Evolutionary conservation across 805 yeast species (phyloP), one percentile per base, ranked within the genome.

Genomic region (Starmerella lactis-condensi): DNA sequence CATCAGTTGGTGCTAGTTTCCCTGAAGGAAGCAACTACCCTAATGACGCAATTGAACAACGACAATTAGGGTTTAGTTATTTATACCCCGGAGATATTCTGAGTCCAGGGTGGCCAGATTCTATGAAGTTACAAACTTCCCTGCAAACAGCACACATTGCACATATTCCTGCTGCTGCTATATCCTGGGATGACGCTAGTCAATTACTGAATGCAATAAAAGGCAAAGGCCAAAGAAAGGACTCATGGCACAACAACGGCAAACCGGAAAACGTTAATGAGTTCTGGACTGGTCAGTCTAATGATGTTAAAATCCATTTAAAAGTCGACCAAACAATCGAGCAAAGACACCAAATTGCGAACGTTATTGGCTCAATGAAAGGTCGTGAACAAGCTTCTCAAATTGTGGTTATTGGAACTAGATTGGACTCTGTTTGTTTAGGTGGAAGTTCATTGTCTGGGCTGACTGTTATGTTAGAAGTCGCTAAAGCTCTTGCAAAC

Each of bases 371-470:
- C 2, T 66, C 72, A 27, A 68, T 83, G 15, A 62, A 65, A 21
- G 95, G 95, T 9, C 57, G 72, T 28, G 95, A 85, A 47, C 93
- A 79, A 53, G 57, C 60, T 14, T 78, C 69, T 14, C 28, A 36
- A 12, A 79, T 78, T 0, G 54, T 85, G 4, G 59, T 83, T 2
- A 67, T 85, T 34, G 93, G 92, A 1, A 82, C 94, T 1, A 66
- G 75, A 4, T 59, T 94, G 41, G 94, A 82, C 47, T 60, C 92
- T 1, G 57, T 71, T 16, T 69, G 81, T 38, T 64, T 57, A 42
- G 95, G 94, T n/a, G 72, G 91, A 0, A 54, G 66, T 3, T 61
- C 67, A 21, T 67, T 69, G 40, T 71, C 91, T 3, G 91, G 93
- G 1, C 72, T 89, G 1, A 69, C 74, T 0, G 57, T 75, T 1